A percentile compares a stretch with the other conserved stretches of the same genome.
phyloP scores from a whole-genome alignment of 2,329 filamentous ascomycete species.

The Diaporthe batatas region DNA sequence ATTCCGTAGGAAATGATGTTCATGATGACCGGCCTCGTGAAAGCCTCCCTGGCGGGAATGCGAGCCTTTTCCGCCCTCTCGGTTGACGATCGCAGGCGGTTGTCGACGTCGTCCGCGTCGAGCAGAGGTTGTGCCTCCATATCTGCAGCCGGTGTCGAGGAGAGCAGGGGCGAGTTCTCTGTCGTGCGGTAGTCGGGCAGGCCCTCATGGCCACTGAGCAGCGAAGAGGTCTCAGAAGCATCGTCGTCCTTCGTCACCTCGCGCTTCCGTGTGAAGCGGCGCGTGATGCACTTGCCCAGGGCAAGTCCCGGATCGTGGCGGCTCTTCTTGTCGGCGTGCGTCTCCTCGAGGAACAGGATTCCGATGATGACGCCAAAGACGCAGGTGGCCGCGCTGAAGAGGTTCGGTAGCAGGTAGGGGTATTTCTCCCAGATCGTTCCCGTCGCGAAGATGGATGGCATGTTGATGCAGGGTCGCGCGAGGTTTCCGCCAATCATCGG shows the following conservation, averaged over 20 bases:
- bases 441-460: slow-evolving; percentile 78
- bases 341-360: slow-evolving; percentile 92
- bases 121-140: slow-evolving; percentile 40
- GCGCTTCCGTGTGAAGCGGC: slow-evolving; percentile 55
- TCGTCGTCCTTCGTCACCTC: slow-evolving; percentile 54
- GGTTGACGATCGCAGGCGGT: slow-evolving; percentile 30
- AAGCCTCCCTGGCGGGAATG: slow-evolving; percentile 63
- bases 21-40: slow-evolving; percentile 86
- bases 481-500: slow-evolving; percentile 92
- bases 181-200: slow-evolving; percentile 78
- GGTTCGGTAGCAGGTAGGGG: slow-evolving; percentile 91
- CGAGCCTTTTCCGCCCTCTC: slow-evolving; percentile 47
- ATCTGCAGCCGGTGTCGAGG: slow-evolving; percentile 51
- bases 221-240: slow-evolving; percentile 70
- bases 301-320: slow-evolving; percentile 82
- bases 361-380: slow-evolving; percentile 82
- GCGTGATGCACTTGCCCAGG: slow-evolving; percentile 78
- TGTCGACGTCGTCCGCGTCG: slow-evolving; percentile 36
- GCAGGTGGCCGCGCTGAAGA: slow-evolving; percentile 88
- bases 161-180: slow-evolving; percentile 66
- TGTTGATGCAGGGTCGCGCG: slow-evolving; percentile 86
- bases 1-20: slow-evolving; percentile 94
- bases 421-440: slow-evolving; percentile 87
- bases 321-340: slow-evolving; percentile 85
- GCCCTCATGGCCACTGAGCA: slow-evolving; percentile 72